These are phyloP conservation scores for Metschnikowia dekortorum DNA, from an alignment of 805 yeast species.

Conservation along the genomic window DNA sequence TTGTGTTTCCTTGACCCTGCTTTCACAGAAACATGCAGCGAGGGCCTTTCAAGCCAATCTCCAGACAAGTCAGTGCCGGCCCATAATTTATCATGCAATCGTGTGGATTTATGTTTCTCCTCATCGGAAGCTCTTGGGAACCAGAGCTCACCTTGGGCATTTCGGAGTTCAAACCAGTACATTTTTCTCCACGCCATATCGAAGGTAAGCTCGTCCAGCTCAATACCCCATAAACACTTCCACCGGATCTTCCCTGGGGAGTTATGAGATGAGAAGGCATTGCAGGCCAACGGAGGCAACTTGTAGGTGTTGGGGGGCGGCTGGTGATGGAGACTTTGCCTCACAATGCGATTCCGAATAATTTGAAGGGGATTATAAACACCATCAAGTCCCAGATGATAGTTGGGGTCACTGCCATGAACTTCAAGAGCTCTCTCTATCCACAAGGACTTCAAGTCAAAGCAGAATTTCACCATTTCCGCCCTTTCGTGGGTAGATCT, in stretches of 20 bases:
- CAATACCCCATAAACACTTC: conserved; percentile 61
- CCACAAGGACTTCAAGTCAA: conserved; percentile 48
- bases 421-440: conserved; percentile 39
- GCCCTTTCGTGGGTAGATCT: conserved; percentile 42
- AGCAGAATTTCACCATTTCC: conserved; percentile 43
- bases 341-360: conserved; percentile 64
- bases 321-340: conserved; percentile 49
- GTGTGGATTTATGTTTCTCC: not conserved
- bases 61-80: conserved; percentile 16
- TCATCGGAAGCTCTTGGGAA: conserved; percentile 26
- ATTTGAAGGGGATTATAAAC: conserved; percentile 79
- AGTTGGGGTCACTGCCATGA: conserved; percentile 15
- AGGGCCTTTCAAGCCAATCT: conserved; percentile 4
- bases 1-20: not conserved
- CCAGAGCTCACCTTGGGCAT: conserved; percentile 48
- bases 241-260: conserved; percentile 24
- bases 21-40: conserved; percentile 7
- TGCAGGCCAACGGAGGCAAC: conserved; percentile 55
- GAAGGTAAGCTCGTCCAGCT: conserved; percentile 51
- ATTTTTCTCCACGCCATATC: conserved; percentile 56
- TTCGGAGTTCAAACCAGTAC: conserved; percentile 50
- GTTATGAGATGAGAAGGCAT: conserved; percentile 49
- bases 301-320: conserved; percentile 27
- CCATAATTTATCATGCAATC: conserved; percentile 34
- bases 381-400: conserved; percentile 54